phyloP scores from a whole-genome alignment of 2,329 filamentous ascomycete species.

The Lecanicillium sp. region DNA sequence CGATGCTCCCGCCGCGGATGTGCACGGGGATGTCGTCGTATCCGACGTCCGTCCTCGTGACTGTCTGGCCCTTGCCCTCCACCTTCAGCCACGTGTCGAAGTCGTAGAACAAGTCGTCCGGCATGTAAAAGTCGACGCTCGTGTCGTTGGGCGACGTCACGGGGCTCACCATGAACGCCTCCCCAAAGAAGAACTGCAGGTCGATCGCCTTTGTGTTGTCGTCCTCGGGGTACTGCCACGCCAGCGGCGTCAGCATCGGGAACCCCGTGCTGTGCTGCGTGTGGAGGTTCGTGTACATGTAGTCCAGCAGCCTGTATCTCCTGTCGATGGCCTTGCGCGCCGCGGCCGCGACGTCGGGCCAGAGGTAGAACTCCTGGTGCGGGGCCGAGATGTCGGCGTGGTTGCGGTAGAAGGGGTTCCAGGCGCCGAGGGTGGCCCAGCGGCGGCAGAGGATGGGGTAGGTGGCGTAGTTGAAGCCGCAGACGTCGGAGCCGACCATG shows the following conservation, averaged over 20 bases:
- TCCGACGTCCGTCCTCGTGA: constrained; percentile 30
- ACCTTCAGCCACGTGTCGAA: constrained; percentile 34
- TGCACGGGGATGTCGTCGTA: constrained; percentile 54
- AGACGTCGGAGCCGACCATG: constrained; percentile 65
- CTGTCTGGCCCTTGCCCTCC: background rate
- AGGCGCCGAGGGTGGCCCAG: constrained; percentile 59
- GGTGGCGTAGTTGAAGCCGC: constrained; percentile 61
- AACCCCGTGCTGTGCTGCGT: constrained; percentile 51
- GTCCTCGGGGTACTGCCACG: constrained; percentile 57
- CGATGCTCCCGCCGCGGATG: constrained; percentile 55
- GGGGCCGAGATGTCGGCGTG: constrained; percentile 43
- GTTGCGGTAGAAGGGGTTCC: constrained; percentile 62
- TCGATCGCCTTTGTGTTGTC: constrained; percentile 35
- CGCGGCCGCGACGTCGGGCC: constrained; percentile 52
- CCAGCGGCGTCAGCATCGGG: constrained; percentile 61
- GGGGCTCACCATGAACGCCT: constrained; percentile 37
- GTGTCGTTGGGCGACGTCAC: constrained; percentile 36
- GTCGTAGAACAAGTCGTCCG: constrained; percentile 41
- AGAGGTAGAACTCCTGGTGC: constrained; percentile 61
- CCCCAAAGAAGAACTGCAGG: constrained; percentile 41
- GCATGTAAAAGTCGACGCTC: constrained; percentile 38
- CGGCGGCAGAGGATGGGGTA: constrained; percentile 57
- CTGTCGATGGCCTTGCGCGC: constrained; percentile 62
- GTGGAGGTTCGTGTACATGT: constrained; percentile 65
- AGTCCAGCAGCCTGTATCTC: constrained; percentile 65